Evolutionary conservation across 495 filamentous ascomycete genomes (phyloP), one percentile per base, ranked within the genome.

Genomic region (Clavariopsis aquatica): DNA sequence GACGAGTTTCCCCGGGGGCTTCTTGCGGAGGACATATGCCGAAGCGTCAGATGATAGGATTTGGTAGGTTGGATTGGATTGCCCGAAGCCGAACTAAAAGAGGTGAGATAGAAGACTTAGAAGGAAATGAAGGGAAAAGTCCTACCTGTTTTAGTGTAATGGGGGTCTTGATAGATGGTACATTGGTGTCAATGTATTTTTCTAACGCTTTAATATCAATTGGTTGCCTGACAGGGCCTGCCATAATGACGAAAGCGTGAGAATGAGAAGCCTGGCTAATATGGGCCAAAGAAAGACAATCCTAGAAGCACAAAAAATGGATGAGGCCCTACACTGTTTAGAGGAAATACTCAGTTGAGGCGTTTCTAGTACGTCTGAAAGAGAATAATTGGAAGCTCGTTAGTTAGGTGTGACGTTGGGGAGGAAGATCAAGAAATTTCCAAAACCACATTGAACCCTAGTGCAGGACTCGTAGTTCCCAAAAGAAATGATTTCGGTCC

Each of bases 1-100:
- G 26, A 96, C 81, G 5, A 96, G 86, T 75, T 85, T 86, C 69
- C 92, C 91, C 0, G 91, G 91, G 8, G 92, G 92, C 76, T 96
- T 96, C 81, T 96, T 96, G 68, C 92, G 89, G 70, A 96, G 77
- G 5, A 96, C 92, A 71, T 84, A 94, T 61, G 82, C 82, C 57
- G 75, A 70, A 62, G 84, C 83, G 72, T 85, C 78, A 63, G 82
- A 74, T 58, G 82, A 81, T 8, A 84, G 92, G 64, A 96, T 79
- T 58, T 89, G 88, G 78, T 96, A 96, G 8, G 92, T 96, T 26
- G 92, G 92, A 73, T 96, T 96, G 49, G 91, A 96, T 78, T 96
- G 92, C 57, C 92, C 92, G 72, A 91, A 96, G 69, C 91, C 89
- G 72, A 96, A 96, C 87, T 96, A 74, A 49, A 63, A 49, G 22